A percentile compares a stretch with the other conserved stretches of the same genome.
Conservation (phyloP, 441 rosid genomes). For the Erodium texanum region DNA sequence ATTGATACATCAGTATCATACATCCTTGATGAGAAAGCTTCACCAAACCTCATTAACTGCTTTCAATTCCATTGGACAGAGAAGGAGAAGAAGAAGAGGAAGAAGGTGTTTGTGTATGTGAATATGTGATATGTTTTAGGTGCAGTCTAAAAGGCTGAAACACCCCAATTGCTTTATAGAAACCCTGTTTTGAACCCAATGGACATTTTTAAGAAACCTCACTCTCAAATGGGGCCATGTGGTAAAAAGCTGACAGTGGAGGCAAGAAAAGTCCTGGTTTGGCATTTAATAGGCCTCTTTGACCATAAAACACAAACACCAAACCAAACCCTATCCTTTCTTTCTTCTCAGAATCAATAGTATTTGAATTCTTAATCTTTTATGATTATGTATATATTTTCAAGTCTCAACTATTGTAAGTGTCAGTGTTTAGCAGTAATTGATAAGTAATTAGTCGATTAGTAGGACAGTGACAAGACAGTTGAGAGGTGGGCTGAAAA, state of each 20-base stretch:
- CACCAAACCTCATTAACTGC: constrained; percentile 1
- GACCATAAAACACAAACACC: not conserved
- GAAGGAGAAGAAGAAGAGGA: not conserved
- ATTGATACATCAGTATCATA: not conserved
- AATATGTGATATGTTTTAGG: not conserved
- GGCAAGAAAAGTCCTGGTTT: not conserved
- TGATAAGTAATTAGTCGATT: no score
- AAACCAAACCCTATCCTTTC: not conserved
- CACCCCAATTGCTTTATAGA: not conserved
- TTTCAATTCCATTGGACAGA: not conserved
- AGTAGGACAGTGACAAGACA: not conserved
- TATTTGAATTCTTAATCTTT: no score
- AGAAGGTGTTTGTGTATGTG: not conserved
- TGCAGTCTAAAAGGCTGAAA: not conserved
- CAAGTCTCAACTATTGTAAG: no score
- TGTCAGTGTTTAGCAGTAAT: no score
- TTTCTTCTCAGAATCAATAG: no score
- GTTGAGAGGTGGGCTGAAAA: not conserved
- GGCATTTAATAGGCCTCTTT: not conserved
- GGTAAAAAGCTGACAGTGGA: not conserved
- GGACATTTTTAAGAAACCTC: not conserved
- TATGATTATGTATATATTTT: no score
- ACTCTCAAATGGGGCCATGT: not conserved
- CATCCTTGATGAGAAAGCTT: not conserved
- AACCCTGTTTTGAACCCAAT: not conserved